These are phyloP conservation scores for Telfairia occidentalis DNA, from an alignment of 331 rosid species.

Conservation along the genomic window DNA sequence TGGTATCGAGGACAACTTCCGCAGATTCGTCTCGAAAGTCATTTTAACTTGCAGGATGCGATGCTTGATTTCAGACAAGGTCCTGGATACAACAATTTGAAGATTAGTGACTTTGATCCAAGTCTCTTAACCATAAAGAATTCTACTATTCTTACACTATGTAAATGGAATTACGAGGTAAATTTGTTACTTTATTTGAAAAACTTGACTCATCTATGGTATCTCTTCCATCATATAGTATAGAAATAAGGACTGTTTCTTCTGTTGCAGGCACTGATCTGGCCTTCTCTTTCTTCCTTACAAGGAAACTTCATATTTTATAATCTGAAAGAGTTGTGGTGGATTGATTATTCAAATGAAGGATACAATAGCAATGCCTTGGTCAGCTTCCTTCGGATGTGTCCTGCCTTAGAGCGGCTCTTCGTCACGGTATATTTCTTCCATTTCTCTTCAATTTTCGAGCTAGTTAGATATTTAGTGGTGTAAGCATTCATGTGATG, in stretches of 20 bases:
- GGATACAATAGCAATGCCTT: slow-evolving; percentile 29
- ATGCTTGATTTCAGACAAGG: slow-evolving; percentile 68
- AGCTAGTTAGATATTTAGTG: too few species aligned
- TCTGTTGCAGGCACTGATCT: slow-evolving; percentile 35
- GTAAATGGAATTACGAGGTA: slow-evolving; percentile 70
- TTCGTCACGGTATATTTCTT: slow-evolving; percentile 25
- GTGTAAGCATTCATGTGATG: too few species aligned
- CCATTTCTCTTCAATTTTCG: neutral
- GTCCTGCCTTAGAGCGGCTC: slow-evolving; percentile 55
- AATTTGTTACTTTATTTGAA: neutral
- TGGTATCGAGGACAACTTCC: slow-evolving; percentile 49
- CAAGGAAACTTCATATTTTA: slow-evolving; percentile 44
- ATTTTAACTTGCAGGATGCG: slow-evolving; percentile 55
- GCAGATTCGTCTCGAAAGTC: slow-evolving; percentile 37
- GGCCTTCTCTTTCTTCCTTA: slow-evolving; percentile 45
- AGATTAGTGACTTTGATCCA: slow-evolving; percentile 45
- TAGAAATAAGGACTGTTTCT: neutral
- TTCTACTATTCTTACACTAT: slow-evolving; percentile 38
- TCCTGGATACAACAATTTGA: slow-evolving; percentile 18
- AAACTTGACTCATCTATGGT: neutral
- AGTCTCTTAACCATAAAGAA: slow-evolving; percentile 56
- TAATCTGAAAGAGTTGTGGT: slow-evolving; percentile 46
- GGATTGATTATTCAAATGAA: slow-evolving; percentile 44
- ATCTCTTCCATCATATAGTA: neutral
- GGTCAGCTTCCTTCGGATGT: slow-evolving; percentile 43